Base-by-base conservation (phyloP, 2,329 filamentous ascomycete genomes). In the Ceratocystiopsis minuta region DNA sequence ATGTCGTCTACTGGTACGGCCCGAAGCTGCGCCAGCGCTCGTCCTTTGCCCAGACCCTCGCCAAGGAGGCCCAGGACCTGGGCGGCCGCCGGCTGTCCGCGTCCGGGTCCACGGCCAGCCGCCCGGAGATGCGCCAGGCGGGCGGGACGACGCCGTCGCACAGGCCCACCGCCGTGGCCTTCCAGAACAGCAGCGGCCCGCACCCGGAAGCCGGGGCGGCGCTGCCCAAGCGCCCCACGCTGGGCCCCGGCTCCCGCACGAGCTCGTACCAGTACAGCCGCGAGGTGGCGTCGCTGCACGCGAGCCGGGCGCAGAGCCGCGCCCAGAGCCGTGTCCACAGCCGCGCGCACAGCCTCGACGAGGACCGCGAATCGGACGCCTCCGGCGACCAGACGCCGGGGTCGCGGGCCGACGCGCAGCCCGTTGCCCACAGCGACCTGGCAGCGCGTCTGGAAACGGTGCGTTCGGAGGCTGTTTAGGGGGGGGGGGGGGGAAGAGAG, bases 1-100 rank as follows among this genome's bases (percentile, higher is more conserved):
- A 80, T 46, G 61, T 72, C 38, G 75, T 81, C 46, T 81, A 80
- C 61, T 75, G 65, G 63, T 70, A 72, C 43, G 78, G 78, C 0
- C 74, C 75, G 0, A 47, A 48, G 0, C 64, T 82, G 15, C 70
- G 78, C 34, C 65, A 68, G 44, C 59, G 67, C 2, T 80, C 76
- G 13, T 68, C 70, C 0, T 81, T 81, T 49, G 78, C 78, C 0
- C 73, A 80, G 57, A 67, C 67, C 35, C 59, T 82, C 3, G 70
- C 70, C 12, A 59, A 60, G 16, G 66, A 42, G n/a, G n/a, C 18
- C 3, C 32, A 42, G 2, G 40, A 38, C 2, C 14, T 28, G 10
- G 16, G 35, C 12, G 17, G 15, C 10, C n/a, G 15, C 15, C 18
- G 15, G 13, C 17, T 10, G 16, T 31, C 24, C 24, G 12, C 32